Evolutionary conservation across 768 basidiomycete species (phyloP), one percentile per base, ranked within the genome.

Genomic region (Trametes gibbosa): DNA sequence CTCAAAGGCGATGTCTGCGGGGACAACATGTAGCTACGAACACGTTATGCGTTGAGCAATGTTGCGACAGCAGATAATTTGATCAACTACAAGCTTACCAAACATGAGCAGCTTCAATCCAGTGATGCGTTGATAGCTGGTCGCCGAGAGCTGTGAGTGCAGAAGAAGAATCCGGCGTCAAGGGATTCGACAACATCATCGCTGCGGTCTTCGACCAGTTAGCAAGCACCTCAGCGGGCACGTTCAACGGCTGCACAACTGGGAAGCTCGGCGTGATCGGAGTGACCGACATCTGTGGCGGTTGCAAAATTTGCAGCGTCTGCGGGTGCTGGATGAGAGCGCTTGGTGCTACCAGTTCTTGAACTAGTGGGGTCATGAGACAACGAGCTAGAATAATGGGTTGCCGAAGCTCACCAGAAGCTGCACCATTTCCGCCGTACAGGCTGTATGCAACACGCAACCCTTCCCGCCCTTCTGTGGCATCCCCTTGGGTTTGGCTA

Each of bases 161-260:
- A 13, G 86, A 81, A 0, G 88, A 86, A 47, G 84, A 81, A 56
- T 95, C 91, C 0, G 82, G 72, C 53, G 76, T 80, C 64, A 84
- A 71, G n/a, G 85, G 83, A 53, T 84, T 90, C 25, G 87, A 84
- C 21, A 93, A 67, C 53, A 96, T 85, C 79, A 95, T 91, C 13
- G 92, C 89, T 23, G 82, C 84, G 12, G 88, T 90, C 67, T 97
- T 92, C 24, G 86, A 78, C 96, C 96, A 99, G 60, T 86, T 84
- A 14, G 79, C 75, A 37, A 95, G 76, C 1, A 84, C 79, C 59
- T 89, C 84, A 2, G 71, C 58, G 2, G 90, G 82, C n/a, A 93
- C 76, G 77, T 45, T 77, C 68, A 51, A 76, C 64, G 25, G 81
- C 70, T 8, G 81, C 64, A 39, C 35, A 3, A 45, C 50, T 4